These are phyloP conservation scores for Ambrosiella cleistominuta DNA, from an alignment of 2,329 filamentous ascomycete genomes.

Conservation along the genomic window DNA sequence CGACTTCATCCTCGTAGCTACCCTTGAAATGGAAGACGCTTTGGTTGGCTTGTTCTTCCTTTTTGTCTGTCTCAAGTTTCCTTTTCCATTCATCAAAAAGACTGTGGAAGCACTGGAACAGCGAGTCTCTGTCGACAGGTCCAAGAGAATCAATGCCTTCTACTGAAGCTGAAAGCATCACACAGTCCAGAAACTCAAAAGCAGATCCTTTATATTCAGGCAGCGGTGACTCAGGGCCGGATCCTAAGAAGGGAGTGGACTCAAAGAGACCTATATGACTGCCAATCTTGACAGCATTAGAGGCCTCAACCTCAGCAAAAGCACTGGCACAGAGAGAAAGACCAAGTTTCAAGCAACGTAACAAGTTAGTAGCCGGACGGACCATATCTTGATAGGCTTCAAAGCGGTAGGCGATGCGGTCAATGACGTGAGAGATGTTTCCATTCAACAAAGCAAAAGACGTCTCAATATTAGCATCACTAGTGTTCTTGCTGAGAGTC, in stretches of 20 bases:
- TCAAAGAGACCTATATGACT: slow-evolving; percentile 21
- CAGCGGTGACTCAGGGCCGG: slow-evolving; percentile 17
- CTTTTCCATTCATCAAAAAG: slow-evolving; percentile 70
- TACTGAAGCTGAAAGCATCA: slow-evolving; percentile 25
- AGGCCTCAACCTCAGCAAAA: slow-evolving; percentile 15
- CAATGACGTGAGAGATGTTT: slow-evolving; percentile 50
- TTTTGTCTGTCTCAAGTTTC: slow-evolving; percentile 58
- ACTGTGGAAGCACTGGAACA: slow-evolving; percentile 50
- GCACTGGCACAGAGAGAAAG: slow-evolving; percentile 41
- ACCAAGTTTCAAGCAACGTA: slow-evolving; percentile 63
- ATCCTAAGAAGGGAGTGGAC: slow-evolving; percentile 40
- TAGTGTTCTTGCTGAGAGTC: slow-evolving; percentile 11
- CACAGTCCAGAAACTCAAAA: slow-evolving; percentile 34
- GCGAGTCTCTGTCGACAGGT: slow-evolving; percentile 21
- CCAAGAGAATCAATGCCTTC: slow-evolving; percentile 24
- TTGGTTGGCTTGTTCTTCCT: slow-evolving; percentile 52
- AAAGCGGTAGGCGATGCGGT: slow-evolving; percentile 52
- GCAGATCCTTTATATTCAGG: slow-evolving; percentile 17
- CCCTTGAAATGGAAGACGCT: slow-evolving; percentile 76
- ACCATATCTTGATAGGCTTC: slow-evolving; percentile 74
- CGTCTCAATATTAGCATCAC: slow-evolving; percentile 20
- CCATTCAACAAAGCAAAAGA: slow-evolving; percentile 34
- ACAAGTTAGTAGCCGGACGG: slow-evolving; percentile 56
- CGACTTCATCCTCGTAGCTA: slow-evolving; percentile 57
- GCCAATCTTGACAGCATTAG: slow-evolving; percentile 11